Percentiles rank a stretch among this genome's conserved stretches.
These are phyloP conservation scores for Lophium mytilinum DNA, from an alignment of 495 filamentous ascomycete genomes.

Conservation along the genomic window DNA sequence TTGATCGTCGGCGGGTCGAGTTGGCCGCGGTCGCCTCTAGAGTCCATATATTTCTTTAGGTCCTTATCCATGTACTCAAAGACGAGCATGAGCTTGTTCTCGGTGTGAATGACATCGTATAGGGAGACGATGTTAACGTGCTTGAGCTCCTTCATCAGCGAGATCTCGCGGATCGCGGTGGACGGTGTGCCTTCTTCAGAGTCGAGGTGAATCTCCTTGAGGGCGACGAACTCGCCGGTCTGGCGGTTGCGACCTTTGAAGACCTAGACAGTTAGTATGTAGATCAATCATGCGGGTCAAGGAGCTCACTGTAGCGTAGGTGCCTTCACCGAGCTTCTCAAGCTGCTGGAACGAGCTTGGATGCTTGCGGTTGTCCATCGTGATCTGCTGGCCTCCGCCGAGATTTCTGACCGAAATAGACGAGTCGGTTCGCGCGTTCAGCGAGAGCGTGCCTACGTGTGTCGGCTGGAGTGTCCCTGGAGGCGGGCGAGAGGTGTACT, in stretches of 20 bases:
- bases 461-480: conserved; percentile 31
- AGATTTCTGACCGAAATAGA: conserved; percentile 33
- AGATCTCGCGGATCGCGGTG: conserved; percentile 93
- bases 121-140: conserved; percentile 93
- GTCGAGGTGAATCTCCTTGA: conserved; percentile 98
- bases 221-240: conserved; percentile 54
- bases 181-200: conserved; percentile 94
- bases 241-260: conserved; percentile 40
- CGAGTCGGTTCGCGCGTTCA: conserved; percentile 34
- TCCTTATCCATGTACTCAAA: conserved; percentile 89
- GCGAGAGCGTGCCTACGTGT: conserved; percentile 33
- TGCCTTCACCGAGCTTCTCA: conserved; percentile 96
- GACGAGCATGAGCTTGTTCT: conserved; percentile 91
- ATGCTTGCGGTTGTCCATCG: conserved; percentile 74
- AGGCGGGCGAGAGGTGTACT: conserved; percentile 32
- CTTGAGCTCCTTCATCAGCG: conserved; percentile 88
- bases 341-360: conserved; percentile 97
- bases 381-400: conserved; percentile 31
- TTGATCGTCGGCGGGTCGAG: conserved; percentile 84
- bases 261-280: conserved; percentile 25
- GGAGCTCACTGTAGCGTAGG: conserved; percentile 80
- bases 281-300: not conserved
- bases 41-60: conserved; percentile 97
- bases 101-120: conserved; percentile 84
- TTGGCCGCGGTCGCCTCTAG: conserved; percentile 84